Conservation (phyloP, 2,329 filamentous ascomycete species). For the Elsinoe arachidis region DNA sequence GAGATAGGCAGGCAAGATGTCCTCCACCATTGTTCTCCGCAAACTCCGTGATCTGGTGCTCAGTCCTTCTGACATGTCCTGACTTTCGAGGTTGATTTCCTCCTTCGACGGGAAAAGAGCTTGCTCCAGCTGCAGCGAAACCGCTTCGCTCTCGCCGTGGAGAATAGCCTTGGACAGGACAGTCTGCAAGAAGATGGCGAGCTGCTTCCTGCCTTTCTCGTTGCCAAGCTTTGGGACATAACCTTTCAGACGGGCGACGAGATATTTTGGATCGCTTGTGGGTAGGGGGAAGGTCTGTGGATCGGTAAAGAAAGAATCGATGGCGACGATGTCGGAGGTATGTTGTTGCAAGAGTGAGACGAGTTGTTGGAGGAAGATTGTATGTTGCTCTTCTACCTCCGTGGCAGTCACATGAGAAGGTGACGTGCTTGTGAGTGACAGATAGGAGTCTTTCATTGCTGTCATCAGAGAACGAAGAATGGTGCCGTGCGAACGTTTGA, state of each 20-base stretch:
- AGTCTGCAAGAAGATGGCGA: constrained; percentile 51
- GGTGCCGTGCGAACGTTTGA: constrained; percentile 41
- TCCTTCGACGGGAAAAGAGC: background rate
- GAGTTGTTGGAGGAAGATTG: constrained; percentile 53
- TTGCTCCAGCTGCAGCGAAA: constrained; percentile 42
- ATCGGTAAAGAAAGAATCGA: constrained; percentile 53
- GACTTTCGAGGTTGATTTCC: background rate
- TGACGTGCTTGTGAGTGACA: constrained; percentile 37
- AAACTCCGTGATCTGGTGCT: background rate
- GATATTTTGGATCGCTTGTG: constrained; percentile 51
- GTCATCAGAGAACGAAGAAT: constrained; percentile 50
- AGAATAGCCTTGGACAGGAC: constrained; percentile 25
- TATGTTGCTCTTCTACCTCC: constrained; percentile 43
- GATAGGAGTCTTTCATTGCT: constrained; percentile 53
- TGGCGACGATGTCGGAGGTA: constrained; percentile 46
- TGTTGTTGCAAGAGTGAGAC: constrained; percentile 54
- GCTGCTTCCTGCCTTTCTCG: constrained; percentile 42
- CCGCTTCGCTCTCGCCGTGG: constrained; percentile 45
- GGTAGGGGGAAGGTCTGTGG: constrained; percentile 53
- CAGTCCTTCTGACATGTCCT: background rate
- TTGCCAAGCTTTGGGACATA: constrained; percentile 47
- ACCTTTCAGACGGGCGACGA: constrained; percentile 51
- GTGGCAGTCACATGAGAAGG: constrained; percentile 12
- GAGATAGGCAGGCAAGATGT: constrained; percentile 8
- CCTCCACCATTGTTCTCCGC: background rate